Percentiles rank a stretch among this genome's conserved stretches.
Evolutionary conservation across 371 early-diverging fungal genomes (phyloP).

Genomic region (Mortierella sp.): DNA sequence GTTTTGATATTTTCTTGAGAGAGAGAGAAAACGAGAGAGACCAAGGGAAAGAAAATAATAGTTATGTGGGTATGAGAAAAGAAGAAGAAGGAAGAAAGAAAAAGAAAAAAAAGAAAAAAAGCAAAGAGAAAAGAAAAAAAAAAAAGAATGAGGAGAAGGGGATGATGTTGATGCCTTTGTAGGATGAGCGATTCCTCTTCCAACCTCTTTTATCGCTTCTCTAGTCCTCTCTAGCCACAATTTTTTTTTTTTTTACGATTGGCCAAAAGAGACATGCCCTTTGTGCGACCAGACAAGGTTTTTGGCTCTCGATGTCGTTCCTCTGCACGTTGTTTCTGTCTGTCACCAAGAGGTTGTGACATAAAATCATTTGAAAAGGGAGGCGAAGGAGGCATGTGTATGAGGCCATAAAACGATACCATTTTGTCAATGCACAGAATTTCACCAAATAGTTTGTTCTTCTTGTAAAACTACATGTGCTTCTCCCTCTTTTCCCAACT

Average conservation of each 20-base stretch:
- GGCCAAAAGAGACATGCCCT: background rate
- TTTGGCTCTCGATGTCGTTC: constrained; percentile 5
- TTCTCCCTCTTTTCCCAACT: too few species aligned
- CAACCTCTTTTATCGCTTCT: background rate
- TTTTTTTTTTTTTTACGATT: constrained; percentile 1
- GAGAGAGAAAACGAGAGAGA: background rate
- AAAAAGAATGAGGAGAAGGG: background rate
- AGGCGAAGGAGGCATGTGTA: background rate
- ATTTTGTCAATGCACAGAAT: too few species aligned
- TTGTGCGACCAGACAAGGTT: constrained; percentile 37
- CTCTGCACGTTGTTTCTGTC: background rate
- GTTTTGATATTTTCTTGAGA: background rate
- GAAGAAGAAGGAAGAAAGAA: background rate
- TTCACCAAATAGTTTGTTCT: too few species aligned
- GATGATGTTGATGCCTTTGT: background rate
- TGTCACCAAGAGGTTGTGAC: background rate
- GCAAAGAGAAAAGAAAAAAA: constrained; percentile 8
- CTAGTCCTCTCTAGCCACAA: too few species aligned
- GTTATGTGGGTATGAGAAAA: background rate
- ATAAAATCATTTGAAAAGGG: background rate
- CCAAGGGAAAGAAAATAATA: background rate
- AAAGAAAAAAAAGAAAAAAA: constrained; percentile 1
- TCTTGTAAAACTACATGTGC: too few species aligned
- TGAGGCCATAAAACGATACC: background rate
- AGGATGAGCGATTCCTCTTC: constrained; percentile 9